Conservation (phyloP, 2,329 filamentous ascomycete species). For the Paraphaeosphaeria sporulosa region DNA sequence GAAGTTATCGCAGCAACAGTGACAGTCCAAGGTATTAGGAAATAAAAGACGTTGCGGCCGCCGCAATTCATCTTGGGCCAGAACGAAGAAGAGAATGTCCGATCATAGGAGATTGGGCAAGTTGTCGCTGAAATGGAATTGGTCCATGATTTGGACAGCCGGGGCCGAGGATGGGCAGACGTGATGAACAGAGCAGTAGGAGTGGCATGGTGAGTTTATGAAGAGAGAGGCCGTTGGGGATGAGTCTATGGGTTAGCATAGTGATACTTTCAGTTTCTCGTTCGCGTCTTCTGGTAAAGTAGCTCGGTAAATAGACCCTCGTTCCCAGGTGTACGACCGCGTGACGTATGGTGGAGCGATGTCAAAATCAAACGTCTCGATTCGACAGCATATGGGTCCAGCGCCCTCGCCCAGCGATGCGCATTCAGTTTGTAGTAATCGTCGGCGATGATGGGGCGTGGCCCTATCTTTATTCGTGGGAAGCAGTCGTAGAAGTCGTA, state of each 20-base stretch:
- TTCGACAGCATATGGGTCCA: too few species aligned
- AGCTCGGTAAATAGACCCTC: too few species aligned
- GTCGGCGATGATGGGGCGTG: too few species aligned
- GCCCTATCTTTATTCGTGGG: too few species aligned
- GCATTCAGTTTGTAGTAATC: too few species aligned
- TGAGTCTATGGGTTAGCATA: background rate
- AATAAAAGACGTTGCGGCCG: background rate
- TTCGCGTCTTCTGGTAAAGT: too few species aligned
- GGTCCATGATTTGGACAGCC: background rate
- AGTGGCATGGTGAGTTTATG: background rate
- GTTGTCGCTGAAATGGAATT: background rate
- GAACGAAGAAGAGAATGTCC: background rate
- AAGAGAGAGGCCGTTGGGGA: background rate
- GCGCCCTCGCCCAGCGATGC: too few species aligned
- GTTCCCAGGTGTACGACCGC: too few species aligned
- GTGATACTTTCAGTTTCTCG: too few species aligned
- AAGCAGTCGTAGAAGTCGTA: too few species aligned
- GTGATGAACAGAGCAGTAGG: background rate
- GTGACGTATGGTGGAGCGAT: too few species aligned
- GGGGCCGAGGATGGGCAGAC: background rate
- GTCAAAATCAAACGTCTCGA: too few species aligned
- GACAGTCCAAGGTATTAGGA: constrained; percentile 10
- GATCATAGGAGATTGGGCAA: background rate
- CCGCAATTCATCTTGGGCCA: background rate
- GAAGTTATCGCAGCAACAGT: constrained; percentile 12